Conservation (phyloP, 108 stramenopile species). For the Schizochytrium sp. region DNA sequence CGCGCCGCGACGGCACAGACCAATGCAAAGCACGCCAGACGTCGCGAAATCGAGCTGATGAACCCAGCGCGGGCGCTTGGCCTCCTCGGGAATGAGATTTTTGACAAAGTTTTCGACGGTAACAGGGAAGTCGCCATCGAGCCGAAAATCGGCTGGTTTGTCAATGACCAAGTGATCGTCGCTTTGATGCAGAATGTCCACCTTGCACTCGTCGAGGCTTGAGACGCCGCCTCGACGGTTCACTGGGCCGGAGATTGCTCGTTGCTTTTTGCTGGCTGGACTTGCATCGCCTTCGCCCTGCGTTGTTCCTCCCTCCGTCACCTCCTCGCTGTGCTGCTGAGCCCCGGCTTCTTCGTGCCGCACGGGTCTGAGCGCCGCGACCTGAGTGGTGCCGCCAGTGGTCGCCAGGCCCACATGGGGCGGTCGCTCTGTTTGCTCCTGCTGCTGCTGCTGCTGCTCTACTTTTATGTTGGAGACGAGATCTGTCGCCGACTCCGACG, state of each 20-base stretch:
- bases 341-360: not conserved
- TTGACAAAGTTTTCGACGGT: slow-evolving; percentile 25
- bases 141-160: slow-evolving; percentile 26
- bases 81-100: not conserved
- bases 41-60: slow-evolving; percentile 31
- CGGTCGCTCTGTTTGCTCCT: not conserved
- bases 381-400: not conserved
- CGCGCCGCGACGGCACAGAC: not conserved
- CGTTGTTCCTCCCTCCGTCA: not conserved
- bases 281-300: not conserved
- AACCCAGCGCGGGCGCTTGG: not conserved
- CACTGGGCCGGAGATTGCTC: not conserved
- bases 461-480: too few species aligned
- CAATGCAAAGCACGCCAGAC: slow-evolving; percentile 27
- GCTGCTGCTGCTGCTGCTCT: not conserved
- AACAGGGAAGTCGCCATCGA: slow-evolving; percentile 20
- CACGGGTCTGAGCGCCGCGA: not conserved
- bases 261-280: too few species aligned
- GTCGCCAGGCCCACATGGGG: not conserved
- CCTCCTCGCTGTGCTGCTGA: not conserved
- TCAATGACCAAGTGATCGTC: slow-evolving; percentile 19
- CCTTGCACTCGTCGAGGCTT: not conserved
- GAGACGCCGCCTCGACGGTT: not conserved
- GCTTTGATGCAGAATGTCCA: not conserved
- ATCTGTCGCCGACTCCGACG: too few species aligned